Conservation (phyloP, 331 rosid species). For the Rhamnella rubrinervis region DNA sequence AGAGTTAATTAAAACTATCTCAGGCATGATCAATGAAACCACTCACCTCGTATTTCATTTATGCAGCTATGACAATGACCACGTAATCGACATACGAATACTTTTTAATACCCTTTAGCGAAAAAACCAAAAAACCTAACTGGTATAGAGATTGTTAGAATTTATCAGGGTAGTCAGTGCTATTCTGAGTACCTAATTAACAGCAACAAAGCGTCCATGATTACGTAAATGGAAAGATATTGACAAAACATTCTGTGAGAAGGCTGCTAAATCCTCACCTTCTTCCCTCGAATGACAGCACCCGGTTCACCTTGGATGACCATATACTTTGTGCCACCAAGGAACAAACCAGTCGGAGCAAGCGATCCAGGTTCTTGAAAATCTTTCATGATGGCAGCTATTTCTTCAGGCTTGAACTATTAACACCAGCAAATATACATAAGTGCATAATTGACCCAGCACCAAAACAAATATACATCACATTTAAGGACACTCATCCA, state of each 20-base stretch:
- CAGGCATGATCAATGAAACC: no score
- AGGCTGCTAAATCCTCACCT: constrained; percentile 21
- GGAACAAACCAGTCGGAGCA: constrained; percentile 38
- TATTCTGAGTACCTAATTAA: background rate
- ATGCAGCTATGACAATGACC: no score
- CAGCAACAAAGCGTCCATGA: background rate
- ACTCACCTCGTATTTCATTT: no score
- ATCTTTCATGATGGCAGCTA: constrained; percentile 29
- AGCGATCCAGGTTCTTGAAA: constrained; percentile 32
- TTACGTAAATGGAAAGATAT: background rate
- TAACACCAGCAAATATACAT: no score
- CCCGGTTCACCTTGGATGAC: constrained; percentile 37
- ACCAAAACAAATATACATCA: no score
- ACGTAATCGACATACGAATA: no score
- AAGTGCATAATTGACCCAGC: no score
- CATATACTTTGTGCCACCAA: constrained; percentile 16
- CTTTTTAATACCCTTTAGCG: background rate
- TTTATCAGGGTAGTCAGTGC: background rate
- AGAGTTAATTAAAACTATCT: no score
- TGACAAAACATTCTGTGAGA: background rate
- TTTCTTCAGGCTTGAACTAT: constrained; percentile 37
- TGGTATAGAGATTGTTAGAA: background rate
- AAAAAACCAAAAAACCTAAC: background rate
- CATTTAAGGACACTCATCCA: no score
- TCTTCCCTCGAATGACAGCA: constrained; percentile 37